A percentile compares a stretch with the other conserved stretches of the same genome.
Conservation (phyloP, 352 stramenopile genomes). For the Phytophthora lateralis region DNA sequence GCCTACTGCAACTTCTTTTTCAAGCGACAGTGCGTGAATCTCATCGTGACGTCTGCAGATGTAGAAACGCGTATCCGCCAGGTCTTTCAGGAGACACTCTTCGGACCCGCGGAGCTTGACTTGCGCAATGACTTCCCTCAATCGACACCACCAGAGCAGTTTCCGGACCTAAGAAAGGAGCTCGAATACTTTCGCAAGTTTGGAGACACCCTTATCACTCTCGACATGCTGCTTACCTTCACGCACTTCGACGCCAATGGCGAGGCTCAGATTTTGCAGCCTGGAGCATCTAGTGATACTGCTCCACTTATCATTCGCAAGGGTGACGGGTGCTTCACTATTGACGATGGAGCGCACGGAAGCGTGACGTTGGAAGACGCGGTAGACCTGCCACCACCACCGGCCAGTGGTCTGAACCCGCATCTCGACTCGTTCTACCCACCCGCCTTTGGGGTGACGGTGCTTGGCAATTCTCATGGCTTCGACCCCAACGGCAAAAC, state of each 20-base stretch:
- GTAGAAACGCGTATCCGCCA: constrained; percentile 83
- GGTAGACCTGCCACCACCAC: constrained; percentile 58
- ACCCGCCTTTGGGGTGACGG: constrained; percentile 95
- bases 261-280: constrained; percentile 59
- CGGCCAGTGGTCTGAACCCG: constrained; percentile 34
- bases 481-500: constrained; percentile 95
- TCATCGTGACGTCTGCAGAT: constrained; percentile 81
- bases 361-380: constrained; percentile 63
- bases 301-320: constrained; percentile 64
- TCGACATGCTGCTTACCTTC: constrained; percentile 91
- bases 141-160: constrained; percentile 52
- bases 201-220: constrained; percentile 86
- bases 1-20: constrained; percentile 98
- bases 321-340: constrained; percentile 66
- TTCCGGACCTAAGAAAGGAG: constrained; percentile 83
- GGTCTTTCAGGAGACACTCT: constrained; percentile 91
- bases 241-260: constrained; percentile 80
- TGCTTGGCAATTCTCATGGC: constrained; percentile 95
- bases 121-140: constrained; percentile 78
- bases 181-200: constrained; percentile 92
- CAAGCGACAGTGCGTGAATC: constrained; percentile 85
- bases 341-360: constrained; percentile 55
- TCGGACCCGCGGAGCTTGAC: constrained; percentile 77
- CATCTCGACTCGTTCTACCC: constrained; percentile 88
- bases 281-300: constrained; percentile 51